Evolutionary conservation across 176 grass and related monocot genomes (phyloP), one percentile per base, ranked within the genome.

Genomic region (Carex cristatella): DNA sequence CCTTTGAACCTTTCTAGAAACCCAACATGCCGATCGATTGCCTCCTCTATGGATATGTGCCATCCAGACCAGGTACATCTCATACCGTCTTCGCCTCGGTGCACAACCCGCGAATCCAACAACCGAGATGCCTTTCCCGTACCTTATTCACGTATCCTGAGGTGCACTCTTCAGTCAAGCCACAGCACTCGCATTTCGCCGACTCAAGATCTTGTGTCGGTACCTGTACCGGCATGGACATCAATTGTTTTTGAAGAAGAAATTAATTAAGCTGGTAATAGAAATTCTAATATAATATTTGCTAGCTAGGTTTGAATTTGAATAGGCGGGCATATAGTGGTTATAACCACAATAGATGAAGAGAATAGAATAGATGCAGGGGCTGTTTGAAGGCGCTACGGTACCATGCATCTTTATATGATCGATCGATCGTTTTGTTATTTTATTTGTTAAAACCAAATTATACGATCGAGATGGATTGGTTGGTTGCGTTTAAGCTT

Each of bases 101-200:
- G 73, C 94, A 95, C 57, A 95, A 88, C 1, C 91, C 94, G 79
- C 94, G 93, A 16, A 95, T 87, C 91, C 94, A 95, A 46, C 91
- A 75, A 62, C 94, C 94, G 33, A 82, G 40, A 88, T 95, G 81
- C 89, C 74, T 73, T 15, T 57, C 85, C 3, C 87, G 67, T 87
- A 93, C 80, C 76, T 81, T 79, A 65, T 84, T 74, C 84, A 93
- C 85, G 80, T 95, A 95, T 83, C 57, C 68, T 82, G 86, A 86
- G 79, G 94, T 95, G 89, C 94, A 95, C 91, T 95, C 94, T 85
- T 95, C 94, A 84, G 83, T 93, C 71, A 95, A 88, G 64, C 91
- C 91, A 85, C 94, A 95, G 74, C 94, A 95, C 87, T 89, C 94
- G 83, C 94, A 95, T 11, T 33, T 83, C 10, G 86, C 79, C 0